Conservation (phyloP, 1,284 basidiomycete species). For the Takashimella tepidaria region DNA sequence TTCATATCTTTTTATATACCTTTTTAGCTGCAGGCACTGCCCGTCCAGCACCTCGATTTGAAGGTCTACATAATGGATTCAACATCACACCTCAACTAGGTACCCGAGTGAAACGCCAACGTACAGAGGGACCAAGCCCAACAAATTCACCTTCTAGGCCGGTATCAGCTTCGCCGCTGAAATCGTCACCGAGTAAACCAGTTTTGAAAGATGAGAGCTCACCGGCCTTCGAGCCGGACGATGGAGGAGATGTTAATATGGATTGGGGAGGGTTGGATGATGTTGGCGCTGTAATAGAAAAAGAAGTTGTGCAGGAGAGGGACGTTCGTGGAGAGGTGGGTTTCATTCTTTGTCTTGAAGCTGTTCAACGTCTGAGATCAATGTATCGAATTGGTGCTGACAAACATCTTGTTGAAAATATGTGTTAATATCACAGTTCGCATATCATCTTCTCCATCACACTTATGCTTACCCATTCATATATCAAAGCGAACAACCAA, state of each 20-base stretch:
- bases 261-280: neutral
- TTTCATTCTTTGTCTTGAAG: neutral
- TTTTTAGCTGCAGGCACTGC: constrained; percentile 8
- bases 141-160: neutral
- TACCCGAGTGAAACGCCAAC: constrained; percentile 24
- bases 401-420: neutral
- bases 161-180: neutral
- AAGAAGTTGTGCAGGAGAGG: neutral
- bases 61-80: constrained; percentile 35
- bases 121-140: constrained; percentile 24
- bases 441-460: constrained; percentile 36
- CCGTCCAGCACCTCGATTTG: constrained; percentile 26
- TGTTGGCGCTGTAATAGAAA: neutral
- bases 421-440: constrained; percentile 20
- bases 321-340: constrained; percentile 24
- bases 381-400: neutral
- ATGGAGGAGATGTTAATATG: neutral
- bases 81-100: constrained; percentile 17
- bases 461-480: constrained; percentile 18
- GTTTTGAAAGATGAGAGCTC: neutral
- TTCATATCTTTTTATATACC: too few species aligned
- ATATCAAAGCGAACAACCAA: constrained; percentile 14
- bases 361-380: too few species aligned
- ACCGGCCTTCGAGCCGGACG: neutral
- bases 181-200: neutral